Conservation (phyloP, 192 early-diverging fungal species). For the Oehlia diaphana region DNA sequence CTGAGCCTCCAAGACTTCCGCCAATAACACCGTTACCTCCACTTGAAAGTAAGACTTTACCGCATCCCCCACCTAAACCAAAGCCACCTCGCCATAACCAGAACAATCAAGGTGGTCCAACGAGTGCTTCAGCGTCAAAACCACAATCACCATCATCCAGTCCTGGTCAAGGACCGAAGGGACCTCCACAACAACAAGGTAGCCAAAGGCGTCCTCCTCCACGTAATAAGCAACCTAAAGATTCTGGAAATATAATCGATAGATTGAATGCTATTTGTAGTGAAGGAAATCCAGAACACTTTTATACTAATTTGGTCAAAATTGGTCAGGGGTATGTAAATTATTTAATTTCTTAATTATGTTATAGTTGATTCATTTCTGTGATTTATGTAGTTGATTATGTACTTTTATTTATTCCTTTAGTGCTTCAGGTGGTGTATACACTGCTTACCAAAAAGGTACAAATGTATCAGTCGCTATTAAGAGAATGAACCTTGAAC, state of each 20-base stretch:
- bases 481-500: conserved; percentile 95
- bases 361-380: not conserved
- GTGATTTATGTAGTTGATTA: not conserved
- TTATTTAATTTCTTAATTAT: not conserved
- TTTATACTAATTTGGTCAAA: conserved; percentile 85
- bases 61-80: conserved; percentile 20
- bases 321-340: conserved; percentile 82
- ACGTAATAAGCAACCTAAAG: conserved; percentile 56
- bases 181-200: conserved; percentile 36
- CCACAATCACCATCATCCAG: conserved; percentile 17
- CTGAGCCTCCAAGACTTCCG: conserved; percentile 24
- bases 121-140: not conserved
- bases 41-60: conserved; percentile 16
- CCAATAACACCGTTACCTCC: conserved; percentile 24
- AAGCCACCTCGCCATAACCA: conserved; percentile 29
- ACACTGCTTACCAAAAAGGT: conserved; percentile 71
- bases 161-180: conserved; percentile 33
- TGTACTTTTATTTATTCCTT: conserved; percentile 5
- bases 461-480: conserved; percentile 80
- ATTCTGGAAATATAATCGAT: conserved; percentile 78
- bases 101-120: conserved; percentile 14
- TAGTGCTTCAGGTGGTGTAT: conserved; percentile 94
- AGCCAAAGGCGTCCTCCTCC: conserved; percentile 55
- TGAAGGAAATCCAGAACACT: conserved; percentile 79
- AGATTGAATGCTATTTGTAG: conserved; percentile 82